Conservation (phyloP, 75 land plant species). For the Picea sitchensis region DNA sequence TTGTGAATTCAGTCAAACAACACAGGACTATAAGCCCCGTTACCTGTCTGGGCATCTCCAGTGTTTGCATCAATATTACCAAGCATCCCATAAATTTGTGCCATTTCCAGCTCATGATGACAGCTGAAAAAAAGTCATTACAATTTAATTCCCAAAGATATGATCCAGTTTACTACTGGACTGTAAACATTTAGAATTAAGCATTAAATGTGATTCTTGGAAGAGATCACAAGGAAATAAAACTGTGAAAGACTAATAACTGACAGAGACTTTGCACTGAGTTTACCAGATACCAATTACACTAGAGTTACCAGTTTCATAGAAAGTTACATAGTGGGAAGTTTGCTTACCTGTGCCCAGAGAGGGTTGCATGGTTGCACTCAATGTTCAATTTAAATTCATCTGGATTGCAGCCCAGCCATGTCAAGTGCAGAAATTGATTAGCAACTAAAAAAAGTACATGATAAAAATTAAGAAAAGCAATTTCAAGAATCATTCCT, state of each 20-base stretch:
- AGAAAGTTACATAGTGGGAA: neutral
- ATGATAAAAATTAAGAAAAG: neutral
- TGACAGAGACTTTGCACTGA: neutral
- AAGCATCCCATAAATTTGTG: constrained; percentile 82
- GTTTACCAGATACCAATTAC: neutral
- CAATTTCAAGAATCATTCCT: no score
- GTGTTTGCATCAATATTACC: constrained; percentile 92
- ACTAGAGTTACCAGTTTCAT: neutral
- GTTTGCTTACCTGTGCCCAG: constrained; percentile 77
- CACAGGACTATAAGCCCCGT: neutral
- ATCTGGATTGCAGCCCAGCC: constrained; percentile 29
- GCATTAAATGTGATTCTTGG: no score
- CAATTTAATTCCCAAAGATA: no score
- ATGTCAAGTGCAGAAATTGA: neutral
- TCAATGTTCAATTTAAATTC: constrained; percentile 91
- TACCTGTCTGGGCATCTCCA: constrained; percentile 85
- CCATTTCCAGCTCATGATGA: constrained; percentile 86
- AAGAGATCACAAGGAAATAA: no score
- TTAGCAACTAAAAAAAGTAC: neutral
- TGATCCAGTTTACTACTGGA: no score
- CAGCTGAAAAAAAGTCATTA: constrained; percentile 41
- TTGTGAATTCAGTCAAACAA: no score
- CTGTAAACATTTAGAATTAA: no score
- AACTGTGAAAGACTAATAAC: neutral
- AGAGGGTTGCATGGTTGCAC: constrained; percentile 95